These are phyloP conservation scores for Fusarium sp. DNA, from an alignment of 2,329 filamentous ascomycete species.

Conservation along the genomic window DNA sequence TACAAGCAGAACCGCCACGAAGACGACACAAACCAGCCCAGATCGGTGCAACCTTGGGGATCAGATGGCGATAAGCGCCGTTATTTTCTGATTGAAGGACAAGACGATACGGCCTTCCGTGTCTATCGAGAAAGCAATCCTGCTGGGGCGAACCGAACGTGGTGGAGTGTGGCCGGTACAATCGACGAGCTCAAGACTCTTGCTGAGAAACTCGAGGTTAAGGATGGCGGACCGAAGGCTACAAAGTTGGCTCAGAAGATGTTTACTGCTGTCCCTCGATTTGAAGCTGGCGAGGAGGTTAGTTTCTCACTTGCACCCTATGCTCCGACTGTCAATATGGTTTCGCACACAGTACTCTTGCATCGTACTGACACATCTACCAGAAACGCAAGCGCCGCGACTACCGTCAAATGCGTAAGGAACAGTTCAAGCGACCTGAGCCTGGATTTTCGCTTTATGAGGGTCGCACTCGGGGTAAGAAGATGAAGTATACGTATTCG, in stretches of 20 bases:
- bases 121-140: conserved; percentile 95
- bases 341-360: neutral
- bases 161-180: conserved; percentile 92
- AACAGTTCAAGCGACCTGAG: conserved; percentile 89
- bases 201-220: conserved; percentile 80
- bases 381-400: conserved; percentile 94
- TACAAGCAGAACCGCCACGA: conserved; percentile 92
- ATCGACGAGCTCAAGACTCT: conserved; percentile 88
- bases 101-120: conserved; percentile 93
- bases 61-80: conserved; percentile 90
- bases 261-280: conserved; percentile 83
- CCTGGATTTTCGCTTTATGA: conserved; percentile 95
- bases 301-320: conserved; percentile 43
- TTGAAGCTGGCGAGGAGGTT: conserved; percentile 94
- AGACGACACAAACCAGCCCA: conserved; percentile 83
- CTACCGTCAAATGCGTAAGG: conserved; percentile 88
- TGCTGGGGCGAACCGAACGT: conserved; percentile 80
- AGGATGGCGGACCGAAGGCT: conserved; percentile 86
- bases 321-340: neutral
- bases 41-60: conserved; percentile 93
- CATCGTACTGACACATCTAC: conserved; percentile 34
- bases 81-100: conserved; percentile 94
- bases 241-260: conserved; percentile 85
- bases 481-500: conserved; percentile 95
- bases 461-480: conserved; percentile 94